These are phyloP conservation scores for Aureobasidium sp. DNA, from an alignment of 2,329 filamentous ascomycete genomes.

Conservation along the genomic window DNA sequence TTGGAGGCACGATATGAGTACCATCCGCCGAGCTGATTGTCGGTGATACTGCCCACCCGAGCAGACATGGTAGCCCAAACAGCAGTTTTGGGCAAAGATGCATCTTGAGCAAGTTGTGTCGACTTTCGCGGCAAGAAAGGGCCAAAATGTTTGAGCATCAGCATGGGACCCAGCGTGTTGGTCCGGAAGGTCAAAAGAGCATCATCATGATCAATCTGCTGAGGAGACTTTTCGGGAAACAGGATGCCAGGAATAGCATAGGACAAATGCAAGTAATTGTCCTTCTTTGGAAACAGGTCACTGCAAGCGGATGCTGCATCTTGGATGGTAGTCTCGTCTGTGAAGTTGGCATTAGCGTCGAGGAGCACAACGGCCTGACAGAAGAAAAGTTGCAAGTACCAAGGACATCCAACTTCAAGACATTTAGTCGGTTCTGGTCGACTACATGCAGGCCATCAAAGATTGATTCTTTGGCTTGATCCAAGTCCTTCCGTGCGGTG, in stretches of 20 bases:
- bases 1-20: slow-evolving; percentile 74
- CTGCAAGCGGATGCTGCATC: slow-evolving; percentile 40
- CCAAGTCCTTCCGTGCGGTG: slow-evolving; percentile 47
- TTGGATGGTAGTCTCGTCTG: slow-evolving; percentile 55
- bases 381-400: slow-evolving; percentile 29
- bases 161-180: slow-evolving; percentile 65
- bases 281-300: slow-evolving; percentile 26
- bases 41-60: slow-evolving; percentile 63
- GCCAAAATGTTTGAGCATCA: slow-evolving; percentile 69
- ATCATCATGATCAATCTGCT: slow-evolving; percentile 51
- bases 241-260: slow-evolving; percentile 65
- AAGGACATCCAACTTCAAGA: slow-evolving; percentile 49
- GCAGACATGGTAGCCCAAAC: slow-evolving; percentile 70
- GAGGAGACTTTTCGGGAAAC: slow-evolving; percentile 61
- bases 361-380: neutral
- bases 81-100: slow-evolving; percentile 40
- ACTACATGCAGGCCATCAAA: slow-evolving; percentile 41
- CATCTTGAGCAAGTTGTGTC: slow-evolving; percentile 28
- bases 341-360: neutral
- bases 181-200: slow-evolving; percentile 63
- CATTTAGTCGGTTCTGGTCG: slow-evolving; percentile 38
- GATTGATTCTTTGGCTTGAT: slow-evolving; percentile 40
- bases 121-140: slow-evolving; percentile 57
- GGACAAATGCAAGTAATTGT: slow-evolving; percentile 57
- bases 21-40: slow-evolving; percentile 71